A percentile compares a stretch with the other conserved stretches of the same genome.
Conservation (phyloP, 768 basidiomycete genomes). For the Tylopilus intermedius region DNA sequence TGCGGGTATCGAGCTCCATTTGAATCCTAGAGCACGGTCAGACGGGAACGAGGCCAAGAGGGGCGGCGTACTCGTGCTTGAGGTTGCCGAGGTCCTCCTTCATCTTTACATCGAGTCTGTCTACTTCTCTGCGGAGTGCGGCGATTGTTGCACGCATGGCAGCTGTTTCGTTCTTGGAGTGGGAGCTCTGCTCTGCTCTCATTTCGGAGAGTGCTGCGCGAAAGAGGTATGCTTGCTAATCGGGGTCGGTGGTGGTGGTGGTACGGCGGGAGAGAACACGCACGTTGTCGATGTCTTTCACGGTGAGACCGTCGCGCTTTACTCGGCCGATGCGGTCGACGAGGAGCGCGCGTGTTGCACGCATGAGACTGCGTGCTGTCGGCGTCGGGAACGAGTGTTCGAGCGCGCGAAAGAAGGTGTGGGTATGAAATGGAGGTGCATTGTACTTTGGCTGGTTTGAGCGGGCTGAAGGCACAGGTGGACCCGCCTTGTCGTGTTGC, state of each 20-base stretch:
- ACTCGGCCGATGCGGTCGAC: constrained; percentile 73
- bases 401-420: constrained; percentile 66
- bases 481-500: constrained; percentile 15
- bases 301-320: constrained; percentile 61
- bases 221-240: constrained; percentile 91
- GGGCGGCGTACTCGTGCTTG: constrained; percentile 78
- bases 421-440: constrained; percentile 78
- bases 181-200: constrained; percentile 77
- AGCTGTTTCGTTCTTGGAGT: constrained; percentile 78
- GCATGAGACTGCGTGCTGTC: constrained; percentile 76
- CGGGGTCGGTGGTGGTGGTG: background rate
- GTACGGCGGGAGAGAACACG: constrained; percentile 17
- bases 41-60: background rate
- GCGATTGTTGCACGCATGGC: constrained; percentile 71
- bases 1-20: constrained; percentile 92
- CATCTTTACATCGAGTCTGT: constrained; percentile 81
- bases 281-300: constrained; percentile 81
- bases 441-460: constrained; percentile 39
- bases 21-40: constrained; percentile 61
- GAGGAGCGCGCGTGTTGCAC: constrained; percentile 73
- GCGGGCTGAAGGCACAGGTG: constrained; percentile 12
- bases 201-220: constrained; percentile 89
- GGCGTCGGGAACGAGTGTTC: constrained; percentile 71
- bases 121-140: constrained; percentile 83
- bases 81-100: constrained; percentile 86